These are phyloP conservation scores for Spergularia azorica DNA, from an alignment of 179 eudicot genomes.

Conservation along the genomic window DNA sequence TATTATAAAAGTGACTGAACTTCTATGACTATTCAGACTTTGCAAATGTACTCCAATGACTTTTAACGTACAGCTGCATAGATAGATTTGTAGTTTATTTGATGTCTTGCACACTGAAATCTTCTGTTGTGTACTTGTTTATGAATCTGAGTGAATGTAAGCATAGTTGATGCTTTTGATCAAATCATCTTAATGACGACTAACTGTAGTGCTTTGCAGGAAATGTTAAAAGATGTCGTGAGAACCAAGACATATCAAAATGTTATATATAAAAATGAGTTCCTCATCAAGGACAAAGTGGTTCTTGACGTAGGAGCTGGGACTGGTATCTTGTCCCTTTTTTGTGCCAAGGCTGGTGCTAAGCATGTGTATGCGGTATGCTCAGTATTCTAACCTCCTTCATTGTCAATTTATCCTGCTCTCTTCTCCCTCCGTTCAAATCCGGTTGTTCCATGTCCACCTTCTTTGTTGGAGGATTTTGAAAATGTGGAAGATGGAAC, in stretches of 20 bases:
- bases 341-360: constrained; percentile 98
- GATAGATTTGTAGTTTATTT: background rate
- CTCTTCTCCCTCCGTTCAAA: background rate
- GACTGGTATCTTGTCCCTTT: constrained; percentile 93
- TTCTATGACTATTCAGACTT: no score
- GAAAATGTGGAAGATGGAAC: no score
- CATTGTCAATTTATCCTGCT: background rate
- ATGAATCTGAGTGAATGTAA: background rate
- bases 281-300: constrained; percentile 84
- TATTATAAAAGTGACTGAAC: no score
- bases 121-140: constrained; percentile 1
- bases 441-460: no score
- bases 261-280: constrained; percentile 76
- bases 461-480: no score
- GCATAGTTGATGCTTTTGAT: no score
- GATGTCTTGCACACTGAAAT: background rate
- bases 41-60: no score
- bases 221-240: constrained; percentile 93
- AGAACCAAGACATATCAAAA: constrained; percentile 96
- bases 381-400: background rate
- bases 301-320: constrained; percentile 99
- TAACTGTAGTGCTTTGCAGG: constrained; percentile 51
- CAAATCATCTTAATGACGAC: no score
- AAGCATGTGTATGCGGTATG: constrained; percentile 98
- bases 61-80: no score